Percentiles rank a stretch among this genome's conserved stretches.
phyloP scores from a whole-genome alignment of 2,329 filamentous ascomycete genomes.

The Dactylellina haptotyla region DNA sequence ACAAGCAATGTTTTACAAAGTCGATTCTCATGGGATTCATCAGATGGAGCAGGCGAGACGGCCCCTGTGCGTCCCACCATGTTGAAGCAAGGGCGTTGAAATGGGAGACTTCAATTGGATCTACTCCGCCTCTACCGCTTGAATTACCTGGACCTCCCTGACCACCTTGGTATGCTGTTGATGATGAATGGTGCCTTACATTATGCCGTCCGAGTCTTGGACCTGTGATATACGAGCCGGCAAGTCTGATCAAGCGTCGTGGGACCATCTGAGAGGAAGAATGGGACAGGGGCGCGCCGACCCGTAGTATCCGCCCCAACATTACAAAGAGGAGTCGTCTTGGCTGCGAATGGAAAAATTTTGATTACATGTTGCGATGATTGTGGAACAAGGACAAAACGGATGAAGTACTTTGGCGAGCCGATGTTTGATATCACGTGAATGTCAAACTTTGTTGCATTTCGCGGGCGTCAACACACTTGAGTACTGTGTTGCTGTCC shows the following conservation, averaged over 20 bases:
- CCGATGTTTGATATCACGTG: slow-evolving; percentile 46
- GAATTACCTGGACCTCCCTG: slow-evolving; percentile 12
- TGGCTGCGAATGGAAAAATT: background rate
- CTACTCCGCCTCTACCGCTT: slow-evolving; percentile 73
- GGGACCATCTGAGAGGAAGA: slow-evolving; percentile 13
- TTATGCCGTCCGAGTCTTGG: slow-evolving; percentile 12
- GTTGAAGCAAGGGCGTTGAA: slow-evolving; percentile 91
- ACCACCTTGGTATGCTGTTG: slow-evolving; percentile 41
- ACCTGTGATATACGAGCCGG: background rate
- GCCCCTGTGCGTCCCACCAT: slow-evolving; percentile 97
- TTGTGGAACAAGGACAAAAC: slow-evolving; percentile 1
- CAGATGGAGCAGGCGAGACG: slow-evolving; percentile 89
- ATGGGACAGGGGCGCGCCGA: slow-evolving; percentile 32
- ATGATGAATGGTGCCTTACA: slow-evolving; percentile 37
- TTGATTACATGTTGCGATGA: slow-evolving; percentile 26
- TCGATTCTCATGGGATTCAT: slow-evolving; percentile 98
- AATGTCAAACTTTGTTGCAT: slow-evolving; percentile 43
- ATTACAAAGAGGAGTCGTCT: slow-evolving; percentile 14
- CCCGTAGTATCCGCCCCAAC: slow-evolving; percentile 32
- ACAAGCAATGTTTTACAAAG: slow-evolving; percentile 81
- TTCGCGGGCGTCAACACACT: too few relatives aligned
- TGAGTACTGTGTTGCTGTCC: too few relatives aligned
- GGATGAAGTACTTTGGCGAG: background rate
- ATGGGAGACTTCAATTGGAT: slow-evolving; percentile 87
- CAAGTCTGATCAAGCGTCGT: slow-evolving; percentile 2